Evolutionary conservation across 352 stramenopile species (phyloP), one percentile per base, ranked within the genome.

Genomic region (Elongisporangium prolatum): DNA sequence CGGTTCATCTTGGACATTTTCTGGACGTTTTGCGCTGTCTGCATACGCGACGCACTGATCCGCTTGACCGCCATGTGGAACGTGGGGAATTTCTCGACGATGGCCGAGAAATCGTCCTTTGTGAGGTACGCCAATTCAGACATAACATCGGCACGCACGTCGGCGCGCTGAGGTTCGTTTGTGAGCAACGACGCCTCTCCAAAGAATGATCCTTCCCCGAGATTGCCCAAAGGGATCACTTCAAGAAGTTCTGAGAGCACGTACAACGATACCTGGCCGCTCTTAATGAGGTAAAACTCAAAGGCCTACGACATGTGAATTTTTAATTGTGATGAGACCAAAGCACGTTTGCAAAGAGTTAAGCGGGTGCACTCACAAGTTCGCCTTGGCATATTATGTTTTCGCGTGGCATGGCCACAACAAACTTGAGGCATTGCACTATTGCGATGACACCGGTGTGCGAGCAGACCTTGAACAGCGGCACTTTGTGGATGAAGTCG

Each of bases 231-330:
- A 18, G 84, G 79, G 24, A 86, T 64, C 8, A 68, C 60, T 48
- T 75, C 61, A 40, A 65, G 52, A 1, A 13, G 40, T 13, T 71
- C 52, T 2, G 68, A 52, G 3, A 70, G 48, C 4, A 87, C 74
- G n/a, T 67, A 80, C 1, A 89, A 63, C 10, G 74, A 86, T 10
- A 89, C 83, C 25, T 73, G 71, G 1, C 76, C 80, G 52, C 69
- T 75, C 51, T 86, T 87, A 55, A 92, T 90, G 34, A 92, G 88
- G 58, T 90, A 92, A 53, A 92, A 89, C 63, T 89, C 77, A 20
- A 54, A 74, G 25, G 65, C 72, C 65, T 77, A 50, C 2, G n/a
- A n/a, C n/a, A n/a, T n/a, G n/a, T n/a, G n/a, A n/a, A n/a, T n/a
- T n/a, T n/a, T n/a, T n/a, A n/a, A n/a, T n/a, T n/a, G n/a, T n/a